Evolutionary conservation across 352 stramenopile species (phyloP).

Genomic region (Pythium rishiriense): DNA sequence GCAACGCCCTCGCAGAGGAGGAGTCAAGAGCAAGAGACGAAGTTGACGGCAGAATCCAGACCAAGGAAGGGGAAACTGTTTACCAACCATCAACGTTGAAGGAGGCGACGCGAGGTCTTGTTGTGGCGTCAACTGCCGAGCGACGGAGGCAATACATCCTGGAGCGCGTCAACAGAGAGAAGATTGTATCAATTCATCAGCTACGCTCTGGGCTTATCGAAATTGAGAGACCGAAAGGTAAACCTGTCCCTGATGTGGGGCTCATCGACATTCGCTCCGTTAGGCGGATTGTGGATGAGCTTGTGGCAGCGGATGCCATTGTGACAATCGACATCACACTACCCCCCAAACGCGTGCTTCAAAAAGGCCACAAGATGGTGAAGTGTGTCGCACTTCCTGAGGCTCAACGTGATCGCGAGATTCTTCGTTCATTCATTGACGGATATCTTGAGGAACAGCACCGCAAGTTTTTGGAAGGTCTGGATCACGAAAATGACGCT

Average conservation of each 20-base stretch:
- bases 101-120: conserved; percentile 45
- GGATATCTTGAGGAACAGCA: conserved; percentile 66
- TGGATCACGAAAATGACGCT: conserved; percentile 54
- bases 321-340: conserved; percentile 68
- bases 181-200: conserved; percentile 71
- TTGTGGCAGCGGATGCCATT: conserved; percentile 47
- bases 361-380: conserved; percentile 60
- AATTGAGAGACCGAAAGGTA: conserved; percentile 37
- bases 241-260: conserved; percentile 24
- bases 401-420: conserved; percentile 47
- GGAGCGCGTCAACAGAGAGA: conserved; percentile 52
- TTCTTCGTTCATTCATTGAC: conserved; percentile 60
- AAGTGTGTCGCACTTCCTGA: conserved; percentile 69
- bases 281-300: conserved; percentile 60
- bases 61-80: conserved; percentile 3
- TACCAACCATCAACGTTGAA: conserved; percentile 62
- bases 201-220: conserved; percentile 56
- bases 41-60: neutral
- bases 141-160: conserved; percentile 57
- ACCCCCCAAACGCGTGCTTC: conserved; percentile 61
- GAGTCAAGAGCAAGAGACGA: neutral
- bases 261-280: conserved; percentile 72
- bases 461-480: conserved; percentile 55
- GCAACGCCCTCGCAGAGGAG: conserved; percentile 2
- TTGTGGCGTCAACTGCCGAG: conserved; percentile 57